Base-by-base conservation (phyloP, 2,329 filamentous ascomycete genomes). In the Colletotrichum higginsianum region DNA sequence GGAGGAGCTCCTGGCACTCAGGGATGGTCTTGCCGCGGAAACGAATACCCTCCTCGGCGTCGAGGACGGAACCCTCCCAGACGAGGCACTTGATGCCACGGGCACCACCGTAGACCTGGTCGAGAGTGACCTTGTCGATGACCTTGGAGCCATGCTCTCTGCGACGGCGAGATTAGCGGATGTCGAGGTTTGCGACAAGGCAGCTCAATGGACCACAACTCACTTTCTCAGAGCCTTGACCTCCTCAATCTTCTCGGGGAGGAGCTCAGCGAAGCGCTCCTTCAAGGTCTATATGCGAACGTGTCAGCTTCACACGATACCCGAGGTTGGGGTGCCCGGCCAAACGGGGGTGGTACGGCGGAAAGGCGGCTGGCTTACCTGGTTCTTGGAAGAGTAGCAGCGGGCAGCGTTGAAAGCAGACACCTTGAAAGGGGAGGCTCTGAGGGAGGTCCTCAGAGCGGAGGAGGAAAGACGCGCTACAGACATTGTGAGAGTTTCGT, bases 1-100 rank as follows among this genome's bases (percentile, higher is more conserved):
- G 96, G 71, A 99, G 94, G 80, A 98, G 87, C 86, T 98, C 88
- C 90, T 98, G 96, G 91, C 95, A 98, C 87, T 99, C 96, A 79
- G 96, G 96, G 80, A 99, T 99, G 77, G 96, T 99, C 91, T 96
- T 96, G 88, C 96, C 96, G 83, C 96, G 93, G 92, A 99, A 99
- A 80, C 96, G 94, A 86, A 99, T 99, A 87, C 96, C 96, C 90
- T 99, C 96, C 89, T 98, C 95, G 70, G 96, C 90, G 86, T 99
- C 96, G 80, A 99, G 93, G 79, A 99, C 96, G 80, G 96, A 99
- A 79, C 96, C 93, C 88, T 99, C 96, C 96, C 96, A 99, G 80
- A 99, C 96, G 74, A 99, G 92, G 78, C 92, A 93, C 91, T 98
- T 99, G 88, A 99, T 97, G 81, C 96, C 96, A 88, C 96, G 96